These are phyloP conservation scores for Echinochloa phyllopogon DNA, from an alignment of 176 grass and related monocot genomes.

Conservation along the genomic window DNA sequence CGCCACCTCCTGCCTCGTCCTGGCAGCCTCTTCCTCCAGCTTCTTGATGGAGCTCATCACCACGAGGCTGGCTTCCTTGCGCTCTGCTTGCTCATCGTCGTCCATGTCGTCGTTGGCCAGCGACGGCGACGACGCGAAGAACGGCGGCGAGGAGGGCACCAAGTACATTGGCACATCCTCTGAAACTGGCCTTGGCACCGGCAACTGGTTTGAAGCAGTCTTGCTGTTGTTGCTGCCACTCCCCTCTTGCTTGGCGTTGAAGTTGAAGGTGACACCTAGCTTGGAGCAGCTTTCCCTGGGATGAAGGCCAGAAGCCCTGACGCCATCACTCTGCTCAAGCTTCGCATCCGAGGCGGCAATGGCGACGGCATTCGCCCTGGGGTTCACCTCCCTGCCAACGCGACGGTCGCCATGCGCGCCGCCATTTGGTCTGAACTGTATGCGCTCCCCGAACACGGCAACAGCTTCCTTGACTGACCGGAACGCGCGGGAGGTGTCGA, in stretches of 20 bases:
- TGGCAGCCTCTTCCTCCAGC: conserved; percentile 65
- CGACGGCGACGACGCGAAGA: conserved; percentile 61
- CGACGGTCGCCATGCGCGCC: background rate
- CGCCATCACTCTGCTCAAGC: conserved; percentile 14
- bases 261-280: conserved; percentile 17
- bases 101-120: conserved; percentile 23
- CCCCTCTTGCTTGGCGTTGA: conserved; percentile 24
- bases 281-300: conserved; percentile 26
- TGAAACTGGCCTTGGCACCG: background rate
- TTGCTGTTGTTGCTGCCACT: background rate
- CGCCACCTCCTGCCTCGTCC: conserved; percentile 65
- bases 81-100: background rate
- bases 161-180: conserved; percentile 53
- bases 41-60: conserved; percentile 61
- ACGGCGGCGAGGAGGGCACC: conserved; percentile 56
- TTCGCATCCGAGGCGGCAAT: conserved; percentile 26
- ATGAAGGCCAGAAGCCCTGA: background rate
- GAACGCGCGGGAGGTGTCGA: conserved; percentile 76
- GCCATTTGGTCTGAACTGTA: conserved; percentile 40
- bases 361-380: background rate
- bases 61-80: conserved; percentile 40
- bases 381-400: conserved; percentile 13
- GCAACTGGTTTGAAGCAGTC: background rate
- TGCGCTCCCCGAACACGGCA: conserved; percentile 74
- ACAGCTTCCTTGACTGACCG: conserved; percentile 89